Evolutionary conservation across 2,329 filamentous ascomycete species (phyloP).

Genomic region (Delphinella strobiligena): DNA sequence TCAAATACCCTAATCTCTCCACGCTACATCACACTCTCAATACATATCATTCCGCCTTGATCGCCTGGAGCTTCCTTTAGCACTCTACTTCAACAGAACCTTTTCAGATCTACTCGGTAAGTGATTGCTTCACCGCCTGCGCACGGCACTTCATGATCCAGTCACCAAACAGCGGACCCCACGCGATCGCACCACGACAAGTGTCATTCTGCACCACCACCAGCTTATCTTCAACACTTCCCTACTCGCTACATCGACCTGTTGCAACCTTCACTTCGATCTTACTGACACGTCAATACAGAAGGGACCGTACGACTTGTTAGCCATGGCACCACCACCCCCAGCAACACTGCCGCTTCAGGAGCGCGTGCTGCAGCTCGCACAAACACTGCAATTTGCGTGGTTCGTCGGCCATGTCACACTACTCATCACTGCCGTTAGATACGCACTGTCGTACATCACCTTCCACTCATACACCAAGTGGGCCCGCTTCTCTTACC

Average conservation of each 20-base stretch:
- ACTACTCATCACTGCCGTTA: slow-evolving; percentile 68
- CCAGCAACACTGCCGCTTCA: slow-evolving; percentile 11
- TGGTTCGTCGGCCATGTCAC: slow-evolving; percentile 63
- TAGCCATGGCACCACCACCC: slow-evolving; percentile 15
- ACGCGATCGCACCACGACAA: slow-evolving; percentile 1
- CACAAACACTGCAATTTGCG: slow-evolving; percentile 84
- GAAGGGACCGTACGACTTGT: not conserved
- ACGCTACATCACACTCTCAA: no score
- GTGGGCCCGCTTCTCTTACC: slow-evolving; percentile 75
- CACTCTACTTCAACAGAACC: no score
- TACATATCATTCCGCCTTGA: no score
- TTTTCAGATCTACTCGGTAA: no score
- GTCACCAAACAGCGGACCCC: slow-evolving; percentile 7
- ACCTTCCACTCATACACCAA: slow-evolving; percentile 75
- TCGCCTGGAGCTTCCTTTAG: no score
- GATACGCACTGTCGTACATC: slow-evolving; percentile 77
- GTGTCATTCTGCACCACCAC: slow-evolving; percentile 7
- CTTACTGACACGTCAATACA: slow-evolving; percentile 2
- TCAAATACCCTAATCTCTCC: no score
- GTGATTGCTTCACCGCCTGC: not conserved
- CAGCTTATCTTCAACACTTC: slow-evolving; percentile 1
- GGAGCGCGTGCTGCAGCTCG: slow-evolving; percentile 34
- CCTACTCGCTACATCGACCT: not conserved
- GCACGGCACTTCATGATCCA: slow-evolving; percentile 1
- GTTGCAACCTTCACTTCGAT: not conserved